Evolutionary conservation across 164 flowering plant species (phyloP).

Genomic region (Piper longum): DNA sequence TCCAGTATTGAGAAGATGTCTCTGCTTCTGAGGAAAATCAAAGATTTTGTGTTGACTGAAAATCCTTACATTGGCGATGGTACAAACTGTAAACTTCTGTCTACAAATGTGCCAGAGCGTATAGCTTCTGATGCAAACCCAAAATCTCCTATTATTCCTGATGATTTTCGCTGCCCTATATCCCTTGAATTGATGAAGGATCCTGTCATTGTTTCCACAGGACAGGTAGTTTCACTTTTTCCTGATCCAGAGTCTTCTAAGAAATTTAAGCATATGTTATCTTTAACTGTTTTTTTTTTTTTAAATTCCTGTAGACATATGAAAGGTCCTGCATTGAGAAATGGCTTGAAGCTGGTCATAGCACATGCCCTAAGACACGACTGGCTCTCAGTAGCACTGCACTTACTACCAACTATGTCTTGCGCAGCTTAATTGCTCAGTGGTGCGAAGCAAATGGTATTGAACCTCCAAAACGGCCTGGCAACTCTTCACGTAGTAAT

Average conservation of each 20-base stretch:
- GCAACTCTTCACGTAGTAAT: conserved; percentile 27
- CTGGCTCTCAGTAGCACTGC: conserved; percentile 46
- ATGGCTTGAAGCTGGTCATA: conserved; percentile 87
- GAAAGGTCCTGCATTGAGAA: conserved; percentile 81
- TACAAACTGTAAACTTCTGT: conserved; percentile 15
- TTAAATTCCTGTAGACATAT: conserved; percentile 52
- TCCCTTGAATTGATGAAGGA: conserved; percentile 63
- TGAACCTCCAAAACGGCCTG: conserved; percentile 73
- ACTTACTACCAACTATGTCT: conserved; percentile 82
- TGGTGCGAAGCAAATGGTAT: conserved; percentile 93
- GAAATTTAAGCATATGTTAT: not conserved
- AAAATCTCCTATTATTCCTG: conserved; percentile 21
- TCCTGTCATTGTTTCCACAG: conserved; percentile 31
- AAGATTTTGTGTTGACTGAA: conserved; percentile 70
- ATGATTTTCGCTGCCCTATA: conserved; percentile 61
- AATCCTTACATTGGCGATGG: conserved; percentile 32
- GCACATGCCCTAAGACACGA: conserved; percentile 90
- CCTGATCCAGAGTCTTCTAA: no score
- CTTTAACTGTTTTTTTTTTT: not conserved
- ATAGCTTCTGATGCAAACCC: conserved; percentile 11
- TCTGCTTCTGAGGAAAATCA: conserved; percentile 56
- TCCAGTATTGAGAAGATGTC: conserved; percentile 78
- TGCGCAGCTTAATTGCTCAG: conserved; percentile 86
- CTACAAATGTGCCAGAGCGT: conserved; percentile 27
- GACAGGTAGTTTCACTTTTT: conserved; percentile 16